These are phyloP conservation scores for Davidsoniella eucalypti DNA, from an alignment of 2,329 filamentous ascomycete species.

Conservation along the genomic window DNA sequence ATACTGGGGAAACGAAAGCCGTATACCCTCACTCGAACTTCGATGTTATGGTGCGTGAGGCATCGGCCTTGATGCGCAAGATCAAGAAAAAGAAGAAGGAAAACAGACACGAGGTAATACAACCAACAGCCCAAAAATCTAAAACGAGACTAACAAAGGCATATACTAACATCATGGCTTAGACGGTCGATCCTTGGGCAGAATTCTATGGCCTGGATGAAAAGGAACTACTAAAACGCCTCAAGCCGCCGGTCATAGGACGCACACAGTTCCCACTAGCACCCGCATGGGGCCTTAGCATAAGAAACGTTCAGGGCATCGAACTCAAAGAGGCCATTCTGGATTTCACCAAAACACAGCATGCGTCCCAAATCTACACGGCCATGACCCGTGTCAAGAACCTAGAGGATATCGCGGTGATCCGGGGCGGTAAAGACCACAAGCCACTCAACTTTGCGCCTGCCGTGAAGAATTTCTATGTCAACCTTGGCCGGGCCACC, in stretches of 20 bases:
- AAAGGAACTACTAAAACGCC: not conserved
- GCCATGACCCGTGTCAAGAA: not conserved
- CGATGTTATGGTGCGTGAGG: not conserved
- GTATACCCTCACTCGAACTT: not conserved
- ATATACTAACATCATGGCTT: too few species aligned
- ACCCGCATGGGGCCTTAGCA: not conserved
- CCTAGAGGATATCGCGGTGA: not conserved
- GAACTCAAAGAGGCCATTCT: not conserved
- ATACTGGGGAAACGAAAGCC: not conserved
- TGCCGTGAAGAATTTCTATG: too few species aligned
- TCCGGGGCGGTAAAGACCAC: not conserved
- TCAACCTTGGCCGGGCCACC: not conserved
- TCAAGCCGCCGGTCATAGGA: not conserved
- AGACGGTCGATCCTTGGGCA: too few species aligned
- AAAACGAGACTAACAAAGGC: not conserved
- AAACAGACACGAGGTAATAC: too few species aligned
- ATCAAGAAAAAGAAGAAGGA: too few species aligned
- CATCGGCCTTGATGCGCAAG: not conserved
- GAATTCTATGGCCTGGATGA: too few species aligned
- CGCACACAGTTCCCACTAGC: not conserved
- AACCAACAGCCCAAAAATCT: too few species aligned
- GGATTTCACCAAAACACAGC: not conserved
- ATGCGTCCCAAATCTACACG: not conserved
- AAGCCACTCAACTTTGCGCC: too few species aligned
- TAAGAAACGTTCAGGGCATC: not conserved